Base-by-base conservation (phyloP, 164 flowering plant genomes). In the Paratinospora sagittata region DNA sequence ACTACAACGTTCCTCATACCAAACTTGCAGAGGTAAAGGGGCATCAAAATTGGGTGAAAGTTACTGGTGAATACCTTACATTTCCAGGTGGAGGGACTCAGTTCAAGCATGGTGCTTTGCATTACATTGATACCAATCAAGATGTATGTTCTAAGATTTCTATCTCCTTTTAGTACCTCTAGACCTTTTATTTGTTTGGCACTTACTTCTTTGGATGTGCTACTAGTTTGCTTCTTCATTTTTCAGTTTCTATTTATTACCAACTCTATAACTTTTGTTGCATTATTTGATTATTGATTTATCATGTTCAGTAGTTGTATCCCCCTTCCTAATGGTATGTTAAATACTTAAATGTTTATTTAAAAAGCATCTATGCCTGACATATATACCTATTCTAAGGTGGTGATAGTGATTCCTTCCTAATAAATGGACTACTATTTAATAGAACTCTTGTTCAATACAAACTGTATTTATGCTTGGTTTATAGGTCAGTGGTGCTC, bases 71-170 rank as follows among this genome's bases (percentile, higher is more conserved):
- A 66, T 91, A 82, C 77, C 96, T 92, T 58, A 90, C 91, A 52
- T 95, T 95, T 79, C 98, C 99, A 70, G 99, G 98, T 73, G 99
- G 98, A 65, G 99, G 99, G 66, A 95, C 99, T 75, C 99, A 95
- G 78, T 92, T 95, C 71, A 87, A 89, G 86, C 83, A 91, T 67
- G 99, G 99, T 34, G 99, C 99, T 76, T 83, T 86, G 72, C 96
- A 89, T 82, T 95, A 95, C 78, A 90, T 95, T 73, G 97, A 95
- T 70, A 88, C 89, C 77, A 82, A 91, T 43, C 85, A 92, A 73
- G 78, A 87, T 81, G 99, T 91, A 69, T 80, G 77, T 52, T 58
- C 21, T 63, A 52, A 6, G 26, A 43, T 23, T 57, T 68, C 41
- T 27, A 30, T 62, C 67, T 30, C 30, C 23, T 61, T 67, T 30